Evolutionary conservation across 139 green algal species (phyloP).

Genomic region (Marvania coccoides): DNA sequence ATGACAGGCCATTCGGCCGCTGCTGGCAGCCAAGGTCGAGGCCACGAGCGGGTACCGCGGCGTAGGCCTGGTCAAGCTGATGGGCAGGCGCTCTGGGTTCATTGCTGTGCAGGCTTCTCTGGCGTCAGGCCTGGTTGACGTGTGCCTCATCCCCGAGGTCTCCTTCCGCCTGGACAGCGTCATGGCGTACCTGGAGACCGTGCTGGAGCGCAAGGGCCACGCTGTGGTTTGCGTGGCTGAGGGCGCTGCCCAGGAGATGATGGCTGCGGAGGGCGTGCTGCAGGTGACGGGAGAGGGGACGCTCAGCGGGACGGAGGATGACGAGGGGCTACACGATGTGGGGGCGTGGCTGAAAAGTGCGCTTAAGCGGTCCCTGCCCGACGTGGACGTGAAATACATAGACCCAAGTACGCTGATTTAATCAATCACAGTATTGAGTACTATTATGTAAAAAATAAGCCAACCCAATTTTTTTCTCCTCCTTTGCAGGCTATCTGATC

Average conservation of each 20-base stretch:
- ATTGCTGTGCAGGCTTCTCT: slow-evolving; percentile 74
- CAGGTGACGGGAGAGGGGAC: not conserved
- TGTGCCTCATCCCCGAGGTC: slow-evolving; percentile 93
- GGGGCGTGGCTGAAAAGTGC: slow-evolving; percentile 55
- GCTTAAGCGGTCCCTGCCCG: slow-evolving; percentile 50
- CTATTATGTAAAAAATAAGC: not conserved
- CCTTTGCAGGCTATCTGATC: slow-evolving; percentile 32
- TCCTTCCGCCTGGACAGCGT: slow-evolving; percentile 79
- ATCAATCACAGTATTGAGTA: not conserved
- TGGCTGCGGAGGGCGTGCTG: not conserved
- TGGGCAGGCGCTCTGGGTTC: slow-evolving; percentile 78
- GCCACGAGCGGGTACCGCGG: slow-evolving; percentile 57
- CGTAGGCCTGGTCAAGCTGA: slow-evolving; percentile 79
- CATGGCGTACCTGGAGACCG: slow-evolving; percentile 64
- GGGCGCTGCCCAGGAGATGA: slow-evolving; percentile 57
- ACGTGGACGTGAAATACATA: slow-evolving; percentile 58
- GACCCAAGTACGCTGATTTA: slow-evolving; percentile 75
- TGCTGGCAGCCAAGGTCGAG: slow-evolving; percentile 61
- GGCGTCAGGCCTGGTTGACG: slow-evolving; percentile 53
- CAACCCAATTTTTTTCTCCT: not conserved
- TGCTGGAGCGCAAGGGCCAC: slow-evolving; percentile 82
- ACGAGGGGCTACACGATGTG: slow-evolving; percentile 47
- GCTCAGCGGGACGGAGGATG: slow-evolving; percentile 43
- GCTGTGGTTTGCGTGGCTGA: slow-evolving; percentile 63
- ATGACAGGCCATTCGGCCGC: too few relatives aligned